Evolutionary conservation across 2,329 filamentous ascomycete species (phyloP).

Genomic region (Aureobasidium sp.): DNA sequence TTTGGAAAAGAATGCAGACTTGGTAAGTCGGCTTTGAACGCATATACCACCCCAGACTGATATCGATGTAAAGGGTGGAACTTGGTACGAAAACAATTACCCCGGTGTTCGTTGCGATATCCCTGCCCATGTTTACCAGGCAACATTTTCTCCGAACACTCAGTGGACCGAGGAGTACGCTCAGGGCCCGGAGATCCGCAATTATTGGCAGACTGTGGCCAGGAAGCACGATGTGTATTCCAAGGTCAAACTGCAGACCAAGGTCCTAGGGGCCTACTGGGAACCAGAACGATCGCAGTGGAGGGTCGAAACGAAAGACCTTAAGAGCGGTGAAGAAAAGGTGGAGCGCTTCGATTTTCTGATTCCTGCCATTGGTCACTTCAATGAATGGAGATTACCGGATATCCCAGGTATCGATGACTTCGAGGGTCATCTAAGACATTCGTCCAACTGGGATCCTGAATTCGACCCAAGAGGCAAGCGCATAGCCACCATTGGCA

Average conservation of each 20-base stretch:
- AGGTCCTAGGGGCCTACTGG: conserved; percentile 54
- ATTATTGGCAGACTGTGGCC: conserved; percentile 59
- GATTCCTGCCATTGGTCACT: conserved; percentile 57
- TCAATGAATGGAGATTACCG: conserved; percentile 60
- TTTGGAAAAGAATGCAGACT: conserved; percentile 61
- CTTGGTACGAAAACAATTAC: conserved; percentile 47
- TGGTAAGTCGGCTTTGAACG: conserved; percentile 41
- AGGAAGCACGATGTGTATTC: conserved; percentile 59
- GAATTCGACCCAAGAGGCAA: conserved; percentile 30
- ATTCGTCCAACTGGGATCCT: conserved; percentile 34
- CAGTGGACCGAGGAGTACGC: conserved; percentile 65
- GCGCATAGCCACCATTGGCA: conserved; percentile 37
- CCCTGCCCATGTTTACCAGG: conserved; percentile 63
- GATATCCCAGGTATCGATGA: conserved; percentile 44
- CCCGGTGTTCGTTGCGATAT: conserved; percentile 63
- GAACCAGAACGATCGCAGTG: conserved; percentile 47
- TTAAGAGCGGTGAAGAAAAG: conserved; percentile 29
- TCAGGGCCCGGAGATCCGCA: conserved; percentile 57
- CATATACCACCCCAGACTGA: too few relatives aligned
- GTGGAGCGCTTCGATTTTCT: conserved; percentile 53
- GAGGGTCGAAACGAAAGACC: conserved; percentile 40
- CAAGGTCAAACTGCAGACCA: conserved; percentile 48
- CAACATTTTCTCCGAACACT: conserved; percentile 59
- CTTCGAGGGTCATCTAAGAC: conserved; percentile 33
- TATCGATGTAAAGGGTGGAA: conserved; percentile 34